phyloP scores from a whole-genome alignment of 257 asterid genomes.

The Primulina huaijiensis region DNA sequence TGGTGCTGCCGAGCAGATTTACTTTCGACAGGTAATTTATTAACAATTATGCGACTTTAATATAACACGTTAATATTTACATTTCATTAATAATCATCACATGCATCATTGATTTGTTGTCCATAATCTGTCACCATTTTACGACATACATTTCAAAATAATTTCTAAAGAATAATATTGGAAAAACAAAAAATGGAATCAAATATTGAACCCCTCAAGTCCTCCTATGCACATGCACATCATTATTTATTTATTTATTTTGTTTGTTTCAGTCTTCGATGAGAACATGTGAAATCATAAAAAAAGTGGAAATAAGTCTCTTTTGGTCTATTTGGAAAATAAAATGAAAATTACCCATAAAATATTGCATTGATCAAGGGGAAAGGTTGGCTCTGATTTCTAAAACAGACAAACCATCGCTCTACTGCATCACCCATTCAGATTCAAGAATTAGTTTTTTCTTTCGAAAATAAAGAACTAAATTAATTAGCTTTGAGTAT shows the following conservation, averaged over 20 bases:
- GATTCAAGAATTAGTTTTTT: no score
- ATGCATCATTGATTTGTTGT: neutral
- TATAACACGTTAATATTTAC: no score
- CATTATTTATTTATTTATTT: no score
- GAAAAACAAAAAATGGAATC: no score
- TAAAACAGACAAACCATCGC: neutral
- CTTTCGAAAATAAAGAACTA: no score
- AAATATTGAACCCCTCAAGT: no score
- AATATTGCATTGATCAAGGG: neutral
- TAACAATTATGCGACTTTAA: conserved; percentile 14
- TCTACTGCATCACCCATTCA: no score
- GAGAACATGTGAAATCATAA: neutral
- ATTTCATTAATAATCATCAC: neutral
- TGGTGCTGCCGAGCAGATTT: neutral
- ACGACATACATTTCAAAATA: no score
- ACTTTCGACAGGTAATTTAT: conserved; percentile 6
- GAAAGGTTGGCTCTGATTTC: neutral
- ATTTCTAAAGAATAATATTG: no score
- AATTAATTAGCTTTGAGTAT: no score
- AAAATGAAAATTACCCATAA: neutral
- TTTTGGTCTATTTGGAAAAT: neutral
- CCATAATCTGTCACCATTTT: no score
- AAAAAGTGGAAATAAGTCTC: neutral
- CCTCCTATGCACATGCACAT: neutral
- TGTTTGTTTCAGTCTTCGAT: no score